phyloP scores from a whole-genome alignment of 2,329 filamentous ascomycete species.

The Bipolaris cookei region DNA sequence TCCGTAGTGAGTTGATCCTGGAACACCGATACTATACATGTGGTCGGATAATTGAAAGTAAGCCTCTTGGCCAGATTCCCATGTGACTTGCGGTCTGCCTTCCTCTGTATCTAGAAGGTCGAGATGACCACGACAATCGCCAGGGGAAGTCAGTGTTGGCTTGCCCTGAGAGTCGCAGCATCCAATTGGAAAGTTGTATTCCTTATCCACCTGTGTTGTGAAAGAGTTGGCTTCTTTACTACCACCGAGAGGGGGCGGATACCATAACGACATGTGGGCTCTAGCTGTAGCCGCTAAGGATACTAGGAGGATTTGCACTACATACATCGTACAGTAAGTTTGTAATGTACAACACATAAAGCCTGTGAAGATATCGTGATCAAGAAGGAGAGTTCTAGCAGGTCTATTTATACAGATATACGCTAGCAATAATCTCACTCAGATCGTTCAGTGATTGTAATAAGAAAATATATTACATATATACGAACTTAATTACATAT shows the following conservation, averaged over 20 bases:
- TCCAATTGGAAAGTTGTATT: slow-evolving; percentile 52
- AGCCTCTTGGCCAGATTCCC: slow-evolving; percentile 48
- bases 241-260: slow-evolving; percentile 51
- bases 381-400: not conserved
- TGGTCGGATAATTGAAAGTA: slow-evolving; percentile 39
- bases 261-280: slow-evolving; percentile 51
- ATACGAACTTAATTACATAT: not conserved
- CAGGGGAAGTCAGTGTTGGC: slow-evolving; percentile 26
- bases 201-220: slow-evolving; percentile 8
- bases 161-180: slow-evolving; percentile 46
- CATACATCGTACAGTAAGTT: not conserved
- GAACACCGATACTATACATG: slow-evolving; percentile 17
- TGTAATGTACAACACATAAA: not conserved
- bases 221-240: slow-evolving; percentile 49
- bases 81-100: slow-evolving; percentile 48
- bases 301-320: not conserved
- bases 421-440: not conserved
- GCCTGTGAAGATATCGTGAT: not conserved
- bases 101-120: slow-evolving; percentile 50
- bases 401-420: not conserved
- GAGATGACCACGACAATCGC: slow-evolving; percentile 51
- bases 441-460: not conserved
- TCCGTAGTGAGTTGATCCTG: slow-evolving; percentile 44
- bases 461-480: not conserved
- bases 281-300: not conserved